A percentile compares a stretch with the other conserved stretches of the same genome.
Conservation (phyloP, 352 stramenopile species). For the Aphanomyces stellatus region DNA sequence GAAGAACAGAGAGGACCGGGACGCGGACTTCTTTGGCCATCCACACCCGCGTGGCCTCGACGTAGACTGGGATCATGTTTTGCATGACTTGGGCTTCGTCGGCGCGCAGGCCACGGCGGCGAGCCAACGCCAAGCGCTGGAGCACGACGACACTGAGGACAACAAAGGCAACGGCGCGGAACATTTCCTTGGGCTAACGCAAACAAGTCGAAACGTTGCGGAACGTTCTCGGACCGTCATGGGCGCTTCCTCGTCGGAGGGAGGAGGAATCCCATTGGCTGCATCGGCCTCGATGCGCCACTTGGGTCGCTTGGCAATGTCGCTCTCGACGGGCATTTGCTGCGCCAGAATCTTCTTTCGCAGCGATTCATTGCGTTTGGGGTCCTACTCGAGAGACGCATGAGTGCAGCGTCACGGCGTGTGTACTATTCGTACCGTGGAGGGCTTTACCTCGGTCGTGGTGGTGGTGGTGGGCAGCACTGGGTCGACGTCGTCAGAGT, state of each 20-base stretch:
- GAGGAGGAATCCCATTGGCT: background rate
- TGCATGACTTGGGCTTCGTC: slow-evolving; percentile 39
- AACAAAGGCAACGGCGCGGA: slow-evolving; percentile 1
- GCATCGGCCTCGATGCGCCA: slow-evolving; percentile 7
- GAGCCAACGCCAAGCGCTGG: background rate
- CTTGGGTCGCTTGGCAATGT: background rate
- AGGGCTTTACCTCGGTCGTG: background rate
- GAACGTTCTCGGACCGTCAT: background rate
- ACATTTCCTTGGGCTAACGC: slow-evolving; percentile 2
- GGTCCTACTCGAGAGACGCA: background rate
- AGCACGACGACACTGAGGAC: background rate
- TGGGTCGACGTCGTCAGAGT: background rate
- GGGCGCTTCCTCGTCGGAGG: background rate
- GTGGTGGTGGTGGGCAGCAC: background rate
- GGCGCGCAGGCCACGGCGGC: background rate
- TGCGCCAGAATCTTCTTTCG: background rate
- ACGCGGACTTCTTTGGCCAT: slow-evolving; percentile 39
- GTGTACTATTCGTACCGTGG: background rate
- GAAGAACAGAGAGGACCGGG: slow-evolving; percentile 40
- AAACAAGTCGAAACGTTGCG: background rate
- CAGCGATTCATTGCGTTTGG: background rate
- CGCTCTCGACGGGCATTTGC: too few species aligned
- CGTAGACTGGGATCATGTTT: slow-evolving; percentile 52
- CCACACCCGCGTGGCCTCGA: slow-evolving; percentile 56
- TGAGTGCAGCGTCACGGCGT: background rate